Evolutionary conservation across 2,329 filamentous ascomycete species (phyloP), one percentile per base, ranked within the genome.

Genomic region (Diplodia scrobiculata): DNA sequence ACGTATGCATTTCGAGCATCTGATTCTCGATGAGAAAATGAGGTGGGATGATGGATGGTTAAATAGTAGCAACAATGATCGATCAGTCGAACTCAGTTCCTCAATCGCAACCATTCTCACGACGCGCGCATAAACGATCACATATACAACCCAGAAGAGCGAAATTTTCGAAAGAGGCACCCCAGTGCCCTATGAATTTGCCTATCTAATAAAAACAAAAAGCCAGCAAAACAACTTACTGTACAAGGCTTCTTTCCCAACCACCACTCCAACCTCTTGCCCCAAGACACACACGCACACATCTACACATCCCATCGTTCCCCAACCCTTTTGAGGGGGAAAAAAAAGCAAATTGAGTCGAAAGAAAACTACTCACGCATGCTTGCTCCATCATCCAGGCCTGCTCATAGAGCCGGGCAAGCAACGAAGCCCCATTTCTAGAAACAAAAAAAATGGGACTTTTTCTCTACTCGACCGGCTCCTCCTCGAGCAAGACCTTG

Each of bases 401-500:
- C 19, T 5, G 21, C 25, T 25, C 21, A 25, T 25, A 19, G 52
- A 25, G 21, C 51, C 27, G 3, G 7, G 14, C 52, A 21, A 17
- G n/a, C 17, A 55, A 36, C 2, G 3, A 34, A 19, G 25, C 4
- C 14, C 34, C 0, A 32, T 11, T 36, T 11, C 9, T 34, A 17
- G 13, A 17, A 29, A 32, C 14, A 17, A 3, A 32, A 5, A 29
- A 29, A 32, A 5, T 9, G 3, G 2, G 14, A 32, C 41, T 36
- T 45, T 45, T 45, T 45, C 25, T 41, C 17, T 66, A 77, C 71
- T 79, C 77, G 5, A 79, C 74, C 25, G 77, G 76, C 65, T 95
- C 91, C 77, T 97, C 92, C 79, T 97, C 93, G 71, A 97, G 79
- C 76, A 96, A 80, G 41, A 86, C 83, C 80, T 89, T 87, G 78